Evolutionary conservation across 768 basidiomycete species (phyloP), one percentile per base, ranked within the genome.

Genomic region (Strobilomyces dryophilus): DNA sequence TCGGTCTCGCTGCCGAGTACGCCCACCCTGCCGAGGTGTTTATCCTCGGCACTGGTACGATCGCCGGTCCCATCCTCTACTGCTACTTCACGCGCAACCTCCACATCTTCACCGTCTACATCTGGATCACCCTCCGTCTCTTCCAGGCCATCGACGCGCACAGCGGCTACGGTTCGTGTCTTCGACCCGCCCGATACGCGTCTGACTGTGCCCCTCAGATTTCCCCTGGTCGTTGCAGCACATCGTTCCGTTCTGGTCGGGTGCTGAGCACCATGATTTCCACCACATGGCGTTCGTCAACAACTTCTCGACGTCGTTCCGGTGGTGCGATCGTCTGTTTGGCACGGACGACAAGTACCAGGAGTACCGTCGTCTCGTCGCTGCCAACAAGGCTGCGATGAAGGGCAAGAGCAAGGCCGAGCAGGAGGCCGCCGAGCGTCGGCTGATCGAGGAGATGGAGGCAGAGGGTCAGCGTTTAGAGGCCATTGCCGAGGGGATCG

Each of bases 141-240:
- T 97, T 93, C 85, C 97, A 99, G 66, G 95, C 95, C 35, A 84
- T 99, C 60, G 97, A 99, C 59, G 87, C 95, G 5, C 97, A 99
- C 81, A 92, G 88, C 45, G 95, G 95, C 44, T 98, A 97, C 69
- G 93, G 89, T 91, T 48, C 1, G 81, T 75, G 1, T 29, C 36
- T 8, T 45, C 40, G n/a, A 21, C 45, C 47, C 20, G 37, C 31
- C 45, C 29, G 17, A 29, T 11, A 14, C 1, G 36, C 1, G 17
- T 8, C 56, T 47, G 9, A 50, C 31, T 0, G 9, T 14, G 14
- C 12, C 20, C 10, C 21, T 5, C 49, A 88, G 92, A 98, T 70
- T 99, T 99, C 81, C 95, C 97, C 1, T 98, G 94, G 95, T 95
- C 92, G 6, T 77, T 98, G 51, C 87, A 92, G 60, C 83, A 95